Conservation (phyloP, 1,284 basidiomycete genomes). For the Puccinia triticina region DNA sequence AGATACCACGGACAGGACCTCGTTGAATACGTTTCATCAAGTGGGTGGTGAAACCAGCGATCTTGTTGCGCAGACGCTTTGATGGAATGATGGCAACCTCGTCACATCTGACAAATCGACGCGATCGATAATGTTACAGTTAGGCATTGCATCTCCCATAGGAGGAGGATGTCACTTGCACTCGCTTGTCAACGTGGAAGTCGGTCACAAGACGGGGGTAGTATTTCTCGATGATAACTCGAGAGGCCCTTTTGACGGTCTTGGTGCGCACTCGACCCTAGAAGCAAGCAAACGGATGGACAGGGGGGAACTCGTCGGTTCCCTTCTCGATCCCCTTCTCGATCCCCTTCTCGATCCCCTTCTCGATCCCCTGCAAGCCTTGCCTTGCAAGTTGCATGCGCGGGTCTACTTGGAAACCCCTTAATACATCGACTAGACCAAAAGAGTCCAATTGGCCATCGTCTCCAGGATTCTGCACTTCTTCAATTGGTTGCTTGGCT, state of each 20-base stretch:
- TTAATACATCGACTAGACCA: no score
- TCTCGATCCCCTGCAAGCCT: no score
- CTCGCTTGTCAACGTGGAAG: constrained; percentile 67
- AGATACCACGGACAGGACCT: constrained; percentile 99
- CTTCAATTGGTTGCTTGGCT: no score
- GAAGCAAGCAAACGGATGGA: background rate
- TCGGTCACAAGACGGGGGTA: constrained; percentile 94
- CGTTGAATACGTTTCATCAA: constrained; percentile 99
- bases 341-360: no score
- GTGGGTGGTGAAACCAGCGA: constrained; percentile 99
- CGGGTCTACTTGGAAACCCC: no score
- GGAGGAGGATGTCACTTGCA: constrained; percentile 17
- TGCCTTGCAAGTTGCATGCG: no score
- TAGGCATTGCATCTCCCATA: background rate
- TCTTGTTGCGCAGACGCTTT: constrained; percentile 99
- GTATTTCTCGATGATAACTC: constrained; percentile 99
- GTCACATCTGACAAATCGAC: constrained; percentile 90
- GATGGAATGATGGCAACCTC: constrained; percentile 92
- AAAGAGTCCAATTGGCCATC: no score
- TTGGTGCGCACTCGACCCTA: constrained; percentile 99
- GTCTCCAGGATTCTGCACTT: no score
- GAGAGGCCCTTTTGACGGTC: constrained; percentile 98
- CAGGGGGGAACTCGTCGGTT: no score
- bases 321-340: no score
- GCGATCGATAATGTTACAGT: constrained; percentile 54